Evolutionary conservation across 805 yeast species (phyloP), one percentile per base, ranked within the genome.

Genomic region (Candida vaughaniae): DNA sequence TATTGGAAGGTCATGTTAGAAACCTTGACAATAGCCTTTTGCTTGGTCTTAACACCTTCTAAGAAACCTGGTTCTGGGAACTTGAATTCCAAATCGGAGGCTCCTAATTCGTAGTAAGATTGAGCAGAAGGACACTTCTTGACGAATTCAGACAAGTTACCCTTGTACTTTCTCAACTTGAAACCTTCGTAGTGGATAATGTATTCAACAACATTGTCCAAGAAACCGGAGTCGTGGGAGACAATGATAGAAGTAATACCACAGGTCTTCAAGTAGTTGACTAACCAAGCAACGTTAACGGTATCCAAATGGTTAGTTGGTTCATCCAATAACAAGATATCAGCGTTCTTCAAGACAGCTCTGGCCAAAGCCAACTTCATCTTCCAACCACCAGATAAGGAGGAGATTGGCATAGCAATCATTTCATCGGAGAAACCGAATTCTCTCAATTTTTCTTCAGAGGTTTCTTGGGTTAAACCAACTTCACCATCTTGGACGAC

Each of bases 31-130:
- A 93, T 93, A 66, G 99, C 99, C 80, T 91, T 91, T 78, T 91
- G 98, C 80, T 93, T 93, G 66, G 99, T 93, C 89, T 93, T 93
- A 63, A 93, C 99, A 87, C 99, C 99, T 81, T 93, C 98, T 65
- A 93, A 82, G 95, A 84, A 91, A 86, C 99, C 99, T 73, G 99
- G 99, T 76, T 86, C 97, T 69, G 99, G 99, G 97, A 93, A 93
- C 56, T 63, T 70, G 84, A 93, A 93, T 75, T 90, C 95, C 60
- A 90, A 73, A 66, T 88, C 97, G 54, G 99, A 91, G 62, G 97
- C 97, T 66, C 96, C 96, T 62, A 93, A 80, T 77, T 91, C 98
- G 78, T 88, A 89, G 85, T 93, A 93, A 57, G 98, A 83, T 78
- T 89, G 85, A 68, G 98, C 99, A 62, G 96, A 80, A 73, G 99